Base-by-base conservation (phyloP, 192 early-diverging fungal genomes). In the Phycomyces blakesleeanus region DNA sequence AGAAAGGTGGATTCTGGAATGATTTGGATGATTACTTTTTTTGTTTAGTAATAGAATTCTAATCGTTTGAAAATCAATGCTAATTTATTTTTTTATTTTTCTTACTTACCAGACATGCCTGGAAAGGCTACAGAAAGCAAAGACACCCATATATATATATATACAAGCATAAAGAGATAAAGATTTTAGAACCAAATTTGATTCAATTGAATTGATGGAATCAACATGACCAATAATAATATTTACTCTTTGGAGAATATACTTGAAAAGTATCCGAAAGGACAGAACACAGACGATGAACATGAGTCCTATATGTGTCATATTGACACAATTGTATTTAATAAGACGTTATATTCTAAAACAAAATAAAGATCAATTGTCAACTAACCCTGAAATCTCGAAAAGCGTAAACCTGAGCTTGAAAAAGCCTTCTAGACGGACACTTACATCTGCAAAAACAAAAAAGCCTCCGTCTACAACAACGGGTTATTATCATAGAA, bases 401-500 rank as follows among this genome's bases (percentile, higher is more conserved):
- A 91, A 97, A 38, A 97, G 71, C 51, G 89, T 90, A 64, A 97
- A 94, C 82, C 80, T 87, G 53, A 93, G 78, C 15, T 84, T 70
- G 67, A 87, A 93, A 18, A 79, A 76, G 12, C 95, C 95, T 69
- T 98, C 95, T 74, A 93, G 86, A 7, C 95, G 76, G 12, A 95
- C 89, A n/a, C 90, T 92, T 9, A 97, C 76, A 74, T 97, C 95
- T 14, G 95, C 88, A 74, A 97, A 97, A 18, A 97, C 88, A 81
- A 97, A 97, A 66, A 93, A 97, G 0, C 90, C 93, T 4, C 92
- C 92, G 41, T 93, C 91, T 74, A 51, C 55, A 25, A 2, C 26
- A 21, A 15, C n/a, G 15, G 21, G 26, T 16, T 56, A 38, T 34
- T 55, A 24, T 55, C n/a, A n/a, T n/a, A n/a, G n/a, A n/a, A 20